Percentiles rank a stretch among this genome's conserved stretches.
phyloP scores from a whole-genome alignment of 192 early-diverging fungal species.

The Coemansia sp. region DNA sequence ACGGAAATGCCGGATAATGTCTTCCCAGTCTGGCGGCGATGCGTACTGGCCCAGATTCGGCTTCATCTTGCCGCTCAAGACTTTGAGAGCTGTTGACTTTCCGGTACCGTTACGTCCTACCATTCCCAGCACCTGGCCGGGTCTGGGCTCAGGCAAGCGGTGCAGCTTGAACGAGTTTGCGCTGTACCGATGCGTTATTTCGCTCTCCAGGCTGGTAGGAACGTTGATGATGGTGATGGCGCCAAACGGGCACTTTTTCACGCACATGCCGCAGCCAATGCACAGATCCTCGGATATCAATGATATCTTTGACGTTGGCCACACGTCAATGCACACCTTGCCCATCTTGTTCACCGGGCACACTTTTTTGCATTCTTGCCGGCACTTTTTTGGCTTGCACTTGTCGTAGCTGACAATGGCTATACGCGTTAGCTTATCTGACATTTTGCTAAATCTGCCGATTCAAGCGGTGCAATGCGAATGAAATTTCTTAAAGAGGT shows the following conservation, averaged over 20 bases:
- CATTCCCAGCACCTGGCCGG: slow-evolving; percentile 94
- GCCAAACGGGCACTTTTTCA: slow-evolving; percentile 96
- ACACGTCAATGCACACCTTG: slow-evolving; percentile 93
- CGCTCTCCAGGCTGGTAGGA: slow-evolving; percentile 90
- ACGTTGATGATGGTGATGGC: slow-evolving; percentile 96
- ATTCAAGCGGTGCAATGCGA: too few relatives aligned
- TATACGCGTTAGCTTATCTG: slow-evolving; percentile 86
- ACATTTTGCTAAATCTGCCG: too few relatives aligned
- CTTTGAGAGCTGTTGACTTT: slow-evolving; percentile 93
- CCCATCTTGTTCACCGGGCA: slow-evolving; percentile 98
- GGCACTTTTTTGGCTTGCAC: slow-evolving; percentile 98
- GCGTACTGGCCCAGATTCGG: slow-evolving; percentile 90
- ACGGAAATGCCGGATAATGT: slow-evolving; percentile 93
- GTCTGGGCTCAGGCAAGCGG: slow-evolving; percentile 88
- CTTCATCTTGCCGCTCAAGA: slow-evolving; percentile 90
- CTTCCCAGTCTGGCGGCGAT: slow-evolving; percentile 91
- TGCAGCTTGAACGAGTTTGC: slow-evolving; percentile 99
- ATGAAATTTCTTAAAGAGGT: too few relatives aligned
- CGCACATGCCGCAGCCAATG: slow-evolving; percentile 98
- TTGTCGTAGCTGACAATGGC: slow-evolving; percentile 93
- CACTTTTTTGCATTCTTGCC: slow-evolving; percentile 95
- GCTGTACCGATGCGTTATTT: slow-evolving; percentile 94
- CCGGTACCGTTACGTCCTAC: slow-evolving; percentile 98
- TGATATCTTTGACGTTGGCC: slow-evolving; percentile 80
- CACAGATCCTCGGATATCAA: slow-evolving; percentile 94